Evolutionary conservation across 1,284 basidiomycete genomes (phyloP).

Genomic region (Heterobasidion irregulare): DNA sequence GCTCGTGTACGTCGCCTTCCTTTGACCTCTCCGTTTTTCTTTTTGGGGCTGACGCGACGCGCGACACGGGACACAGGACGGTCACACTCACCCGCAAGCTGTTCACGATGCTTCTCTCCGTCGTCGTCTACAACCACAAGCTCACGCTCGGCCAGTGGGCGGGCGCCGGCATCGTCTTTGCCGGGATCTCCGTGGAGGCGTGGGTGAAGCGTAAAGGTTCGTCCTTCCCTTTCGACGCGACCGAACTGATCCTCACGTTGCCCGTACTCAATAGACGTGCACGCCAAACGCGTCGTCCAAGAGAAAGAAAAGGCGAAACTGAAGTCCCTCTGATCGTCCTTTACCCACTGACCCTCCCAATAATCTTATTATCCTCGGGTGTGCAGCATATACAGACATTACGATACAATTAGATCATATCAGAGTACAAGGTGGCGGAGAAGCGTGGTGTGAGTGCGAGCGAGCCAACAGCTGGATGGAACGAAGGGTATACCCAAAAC

Average conservation of each 20-base stretch:
- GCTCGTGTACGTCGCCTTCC: conserved; percentile 58
- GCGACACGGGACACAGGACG: conserved; percentile 40
- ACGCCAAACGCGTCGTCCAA: conserved; percentile 68
- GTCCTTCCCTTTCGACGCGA: conserved; percentile 6
- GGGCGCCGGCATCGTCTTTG: conserved; percentile 83
- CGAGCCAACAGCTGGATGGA: no score
- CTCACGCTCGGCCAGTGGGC: conserved; percentile 85
- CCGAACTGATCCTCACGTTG: background rate
- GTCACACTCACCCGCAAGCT: conserved; percentile 97
- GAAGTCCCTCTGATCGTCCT: conserved; percentile 47
- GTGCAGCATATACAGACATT: no score
- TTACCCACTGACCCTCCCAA: background rate
- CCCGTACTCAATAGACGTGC: conserved; percentile 45
- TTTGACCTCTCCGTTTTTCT: background rate
- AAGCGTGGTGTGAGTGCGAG: no score
- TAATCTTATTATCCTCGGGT: background rate
- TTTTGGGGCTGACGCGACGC: background rate
- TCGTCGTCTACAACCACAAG: conserved; percentile 87
- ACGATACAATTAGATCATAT: background rate
- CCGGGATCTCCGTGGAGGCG: conserved; percentile 90
- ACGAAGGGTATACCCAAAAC: no score
- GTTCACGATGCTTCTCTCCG: conserved; percentile 96
- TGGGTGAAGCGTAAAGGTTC: conserved; percentile 78
- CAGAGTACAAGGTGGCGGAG: background rate
- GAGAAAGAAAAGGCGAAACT: conserved; percentile 78